Evolutionary conservation across 768 basidiomycete species (phyloP).

Genomic region (Tephrocybe sp.): DNA sequence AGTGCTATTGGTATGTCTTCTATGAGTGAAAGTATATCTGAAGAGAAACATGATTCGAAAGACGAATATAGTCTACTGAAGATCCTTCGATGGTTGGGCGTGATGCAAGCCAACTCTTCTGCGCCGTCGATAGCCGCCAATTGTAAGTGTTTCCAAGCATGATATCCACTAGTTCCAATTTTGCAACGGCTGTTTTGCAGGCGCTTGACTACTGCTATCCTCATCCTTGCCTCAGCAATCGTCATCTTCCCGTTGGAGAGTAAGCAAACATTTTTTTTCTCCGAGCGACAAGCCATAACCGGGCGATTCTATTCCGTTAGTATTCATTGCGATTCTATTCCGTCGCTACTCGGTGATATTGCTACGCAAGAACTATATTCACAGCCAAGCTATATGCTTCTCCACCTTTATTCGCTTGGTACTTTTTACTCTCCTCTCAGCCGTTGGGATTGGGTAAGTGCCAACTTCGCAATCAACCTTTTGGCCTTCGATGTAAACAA

Average conservation of each 20-base stretch:
- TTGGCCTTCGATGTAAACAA: background rate
- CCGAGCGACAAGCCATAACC: no score
- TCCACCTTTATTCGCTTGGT: conserved; percentile 4
- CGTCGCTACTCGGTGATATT: background rate
- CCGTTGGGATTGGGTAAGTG: conserved; percentile 5
- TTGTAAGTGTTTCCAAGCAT: no score
- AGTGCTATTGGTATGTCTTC: background rate
- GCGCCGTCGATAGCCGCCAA: background rate
- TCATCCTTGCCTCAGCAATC: background rate
- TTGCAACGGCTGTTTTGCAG: background rate
- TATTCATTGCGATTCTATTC: background rate
- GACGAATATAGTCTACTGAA: background rate
- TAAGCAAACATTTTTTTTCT: no score
- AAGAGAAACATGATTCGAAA: no score
- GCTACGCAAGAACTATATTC: background rate
- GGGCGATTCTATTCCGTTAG: background rate
- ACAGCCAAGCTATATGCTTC: background rate
- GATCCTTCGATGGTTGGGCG: background rate
- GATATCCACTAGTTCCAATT: no score
- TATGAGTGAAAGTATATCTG: no score
- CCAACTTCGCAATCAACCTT: background rate
- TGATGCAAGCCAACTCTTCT: background rate
- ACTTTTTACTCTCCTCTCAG: conserved; percentile 4
- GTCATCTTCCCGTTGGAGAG: no score
- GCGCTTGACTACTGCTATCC: background rate